These are phyloP conservation scores for Hanseniaspora lachancei DNA, from an alignment of 805 yeast species.

Conservation along the genomic window DNA sequence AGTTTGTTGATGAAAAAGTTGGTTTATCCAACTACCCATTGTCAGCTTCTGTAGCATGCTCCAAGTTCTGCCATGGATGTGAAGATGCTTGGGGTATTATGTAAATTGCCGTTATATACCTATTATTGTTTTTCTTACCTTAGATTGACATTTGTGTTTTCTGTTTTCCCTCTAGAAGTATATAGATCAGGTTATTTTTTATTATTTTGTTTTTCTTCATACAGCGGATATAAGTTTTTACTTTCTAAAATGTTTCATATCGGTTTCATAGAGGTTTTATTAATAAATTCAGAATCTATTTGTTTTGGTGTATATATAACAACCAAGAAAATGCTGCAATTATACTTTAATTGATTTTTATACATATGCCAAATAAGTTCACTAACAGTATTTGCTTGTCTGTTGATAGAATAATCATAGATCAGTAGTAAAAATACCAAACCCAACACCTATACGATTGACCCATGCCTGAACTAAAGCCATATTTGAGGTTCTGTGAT, in stretches of 20 bases:
- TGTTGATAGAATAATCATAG: no score
- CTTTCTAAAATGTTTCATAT: neutral
- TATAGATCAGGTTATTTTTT: neutral
- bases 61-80: conserved; percentile 96
- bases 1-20: conserved; percentile 87
- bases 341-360: no score
- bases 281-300: neutral
- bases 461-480: conserved; percentile 7
- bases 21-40: conserved; percentile 92
- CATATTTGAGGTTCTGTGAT: conserved; percentile 39
- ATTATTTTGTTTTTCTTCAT: neutral
- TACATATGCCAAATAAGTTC: no score
- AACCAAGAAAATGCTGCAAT: no score
- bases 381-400: no score
- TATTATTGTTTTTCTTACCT: neutral
- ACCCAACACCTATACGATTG: no score
- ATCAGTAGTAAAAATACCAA: no score
- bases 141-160: neutral
- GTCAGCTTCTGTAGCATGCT: conserved; percentile 95
- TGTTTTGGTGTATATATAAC: no score
- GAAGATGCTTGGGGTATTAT: conserved; percentile 92
- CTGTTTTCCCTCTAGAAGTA: neutral
- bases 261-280: conserved; percentile 1
- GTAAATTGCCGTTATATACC: conserved; percentile 13
- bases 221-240: neutral